Conservation (phyloP, 345 rosid species). For the Trapa bicornis region DNA sequence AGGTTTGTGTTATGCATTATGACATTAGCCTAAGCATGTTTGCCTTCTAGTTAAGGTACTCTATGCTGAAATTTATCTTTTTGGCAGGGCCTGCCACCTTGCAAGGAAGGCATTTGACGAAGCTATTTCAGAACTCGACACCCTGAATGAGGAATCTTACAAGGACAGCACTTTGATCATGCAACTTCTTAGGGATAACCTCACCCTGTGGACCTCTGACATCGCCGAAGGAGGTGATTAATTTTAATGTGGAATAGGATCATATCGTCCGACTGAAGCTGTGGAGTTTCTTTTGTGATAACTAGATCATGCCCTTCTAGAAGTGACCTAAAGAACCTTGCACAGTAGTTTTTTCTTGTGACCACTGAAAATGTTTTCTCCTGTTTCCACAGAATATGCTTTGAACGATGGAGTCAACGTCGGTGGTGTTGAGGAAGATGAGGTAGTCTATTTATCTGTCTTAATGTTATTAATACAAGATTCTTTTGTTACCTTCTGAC, state of each 20-base stretch:
- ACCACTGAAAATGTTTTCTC: not conserved
- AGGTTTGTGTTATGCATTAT: constrained; percentile 15
- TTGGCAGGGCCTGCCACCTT: constrained; percentile 27
- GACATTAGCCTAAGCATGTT: not conserved
- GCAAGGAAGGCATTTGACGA: constrained; percentile 32
- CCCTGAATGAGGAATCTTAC: constrained; percentile 29
- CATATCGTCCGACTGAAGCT: not conserved
- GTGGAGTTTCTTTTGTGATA: not conserved
- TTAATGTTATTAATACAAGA: not conserved
- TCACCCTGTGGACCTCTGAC: constrained; percentile 29
- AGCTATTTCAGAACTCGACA: constrained; percentile 28
- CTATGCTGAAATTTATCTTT: not conserved
- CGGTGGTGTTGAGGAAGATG: constrained; percentile 18
- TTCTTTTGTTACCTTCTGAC: not conserved
- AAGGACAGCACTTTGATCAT: constrained; percentile 32
- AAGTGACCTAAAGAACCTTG: not conserved
- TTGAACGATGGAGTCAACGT: constrained; percentile 16
- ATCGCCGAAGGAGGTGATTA: constrained; percentile 29
- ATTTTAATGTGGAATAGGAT: not conserved
- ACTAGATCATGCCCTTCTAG: no score
- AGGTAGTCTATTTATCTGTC: constrained; percentile 1
- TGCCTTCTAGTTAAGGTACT: not conserved
- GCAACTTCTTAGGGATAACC: constrained; percentile 38
- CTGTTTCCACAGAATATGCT: constrained; percentile 18
- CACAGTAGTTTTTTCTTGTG: not conserved